Conservation (phyloP, 768 basidiomycete species). For the Lactifluus volemus region DNA sequence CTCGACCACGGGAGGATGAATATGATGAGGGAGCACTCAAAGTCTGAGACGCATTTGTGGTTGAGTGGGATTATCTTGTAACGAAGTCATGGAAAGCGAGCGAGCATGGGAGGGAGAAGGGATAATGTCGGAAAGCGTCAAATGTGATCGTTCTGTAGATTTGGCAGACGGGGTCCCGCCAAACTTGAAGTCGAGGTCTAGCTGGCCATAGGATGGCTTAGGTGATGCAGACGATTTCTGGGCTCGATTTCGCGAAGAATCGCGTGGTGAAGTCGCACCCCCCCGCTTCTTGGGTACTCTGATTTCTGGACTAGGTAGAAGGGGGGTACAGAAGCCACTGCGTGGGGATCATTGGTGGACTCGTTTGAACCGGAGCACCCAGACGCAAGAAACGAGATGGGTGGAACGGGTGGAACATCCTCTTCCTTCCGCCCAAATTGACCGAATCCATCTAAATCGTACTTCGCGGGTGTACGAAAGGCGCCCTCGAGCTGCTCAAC, state of each 20-base stretch:
- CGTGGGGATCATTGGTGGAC: not conserved
- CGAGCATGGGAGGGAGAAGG: conserved; percentile 50
- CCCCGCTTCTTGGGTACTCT: not conserved
- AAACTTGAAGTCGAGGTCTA: conserved; percentile 68
- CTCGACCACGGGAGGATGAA: conserved; percentile 27
- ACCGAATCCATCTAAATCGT: conserved; percentile 45
- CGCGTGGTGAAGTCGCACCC: not conserved
- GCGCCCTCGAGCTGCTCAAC: conserved; percentile 74
- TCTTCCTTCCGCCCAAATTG: conserved; percentile 27
- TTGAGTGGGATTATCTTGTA: conserved; percentile 26
- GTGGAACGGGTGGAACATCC: conserved; percentile 46
- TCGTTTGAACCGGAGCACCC: conserved; percentile 18
- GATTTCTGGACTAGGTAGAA: conserved; percentile 19
- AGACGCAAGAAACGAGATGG: conserved; percentile 30
- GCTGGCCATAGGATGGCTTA: conserved; percentile 51
- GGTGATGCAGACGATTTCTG: conserved; percentile 25
- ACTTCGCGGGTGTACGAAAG: conserved; percentile 66
- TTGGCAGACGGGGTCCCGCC: conserved; percentile 38
- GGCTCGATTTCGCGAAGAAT: not conserved
- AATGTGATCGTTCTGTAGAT: conserved; percentile 25
- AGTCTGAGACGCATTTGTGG: conserved; percentile 23
- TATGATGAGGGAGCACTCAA: conserved; percentile 27
- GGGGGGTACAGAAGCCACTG: not conserved
- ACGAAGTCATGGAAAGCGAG: conserved; percentile 38
- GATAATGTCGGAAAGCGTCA: conserved; percentile 70